Base-by-base conservation (phyloP, 495 filamentous ascomycete species). In the Trichocladium antarcticum region DNA sequence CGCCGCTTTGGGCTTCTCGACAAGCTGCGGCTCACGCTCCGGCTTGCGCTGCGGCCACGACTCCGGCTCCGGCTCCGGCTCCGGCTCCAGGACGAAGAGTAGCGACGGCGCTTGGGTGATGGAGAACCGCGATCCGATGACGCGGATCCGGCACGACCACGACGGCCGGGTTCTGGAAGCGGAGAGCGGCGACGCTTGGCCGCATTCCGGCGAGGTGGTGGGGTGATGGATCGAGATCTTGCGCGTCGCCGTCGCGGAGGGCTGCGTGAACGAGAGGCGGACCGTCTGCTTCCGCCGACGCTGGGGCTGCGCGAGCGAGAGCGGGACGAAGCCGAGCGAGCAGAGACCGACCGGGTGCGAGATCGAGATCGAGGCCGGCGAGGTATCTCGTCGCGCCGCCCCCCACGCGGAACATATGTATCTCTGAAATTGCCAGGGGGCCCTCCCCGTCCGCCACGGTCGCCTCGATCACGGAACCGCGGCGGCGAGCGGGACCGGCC, bases 401-500 rank as follows among this genome's bases (percentile, higher is more conserved):
- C 57, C 14, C 57, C 51, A 19, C 59, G 50, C 6, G 64, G 64
- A 24, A 65, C 55, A 32, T 65, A 67, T 20, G 57, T 54, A 34
- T 67, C 64, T 41, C 58, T 45, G n/a, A 45, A 45, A 8, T 46
- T 42, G 20, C 56, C 57, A n/a, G 50, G 51, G 2, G 37, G 45
- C 1, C 43, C 58, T 27, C 54, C 53, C 20, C 53, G 47, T 17
- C 50, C 50, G 3, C 51, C 57, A 15, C 57, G 57, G 15, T 60
- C 58, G 37, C 53, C 50, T 11, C 47, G 42, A 36, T 69, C 62
- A n/a, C 63, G 67, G 49, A 63, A 68, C 38, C 72, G 50, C 64
- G 78, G 59, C 37, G 83, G 82, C n/a, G 84, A 84, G 27, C 79
- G 69, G 17, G 86, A 87, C 50, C 72, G 68, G 22, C 64, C 63